A percentile compares a stretch with the other conserved stretches of the same genome.
phyloP scores from a whole-genome alignment of 306 rosid genomes.

The Castanopsis chinensis region DNA sequence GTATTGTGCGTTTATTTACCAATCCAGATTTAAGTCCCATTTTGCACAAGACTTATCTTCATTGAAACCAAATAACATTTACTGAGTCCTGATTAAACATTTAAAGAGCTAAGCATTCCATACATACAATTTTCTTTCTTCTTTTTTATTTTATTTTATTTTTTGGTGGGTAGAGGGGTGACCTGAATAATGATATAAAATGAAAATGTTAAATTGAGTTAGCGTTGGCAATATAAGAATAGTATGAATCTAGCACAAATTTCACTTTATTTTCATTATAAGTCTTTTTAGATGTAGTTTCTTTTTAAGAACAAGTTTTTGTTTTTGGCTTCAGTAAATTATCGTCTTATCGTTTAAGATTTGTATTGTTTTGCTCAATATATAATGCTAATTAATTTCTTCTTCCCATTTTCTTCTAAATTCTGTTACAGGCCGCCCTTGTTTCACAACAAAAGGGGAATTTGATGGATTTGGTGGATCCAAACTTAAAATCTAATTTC shows the following conservation, averaged over 20 bases:
- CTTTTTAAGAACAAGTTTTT: too few relatives aligned
- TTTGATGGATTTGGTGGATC: constrained; percentile 54
- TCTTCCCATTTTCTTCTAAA: background rate
- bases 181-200: too few relatives aligned
- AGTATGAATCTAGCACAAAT: background rate
- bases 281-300: too few relatives aligned
- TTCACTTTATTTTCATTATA: background rate
- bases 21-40: background rate
- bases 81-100: background rate
- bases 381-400: background rate
- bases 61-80: background rate
- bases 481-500: constrained; percentile 39
- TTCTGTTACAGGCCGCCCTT: constrained; percentile 20
- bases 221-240: too few relatives aligned
- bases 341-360: too few relatives aligned
- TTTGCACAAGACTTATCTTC: background rate
- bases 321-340: too few relatives aligned
- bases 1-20: background rate
- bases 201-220: too few relatives aligned
- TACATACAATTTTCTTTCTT: too few relatives aligned
- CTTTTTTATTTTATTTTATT: too few relatives aligned
- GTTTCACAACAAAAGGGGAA: constrained; percentile 35
- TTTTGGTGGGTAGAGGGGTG: too few relatives aligned
- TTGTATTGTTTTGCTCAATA: too few relatives aligned
- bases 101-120: too few relatives aligned